Evolutionary conservation across 768 basidiomycete species (phyloP).

Genomic region (Saitozyma sp.): DNA sequence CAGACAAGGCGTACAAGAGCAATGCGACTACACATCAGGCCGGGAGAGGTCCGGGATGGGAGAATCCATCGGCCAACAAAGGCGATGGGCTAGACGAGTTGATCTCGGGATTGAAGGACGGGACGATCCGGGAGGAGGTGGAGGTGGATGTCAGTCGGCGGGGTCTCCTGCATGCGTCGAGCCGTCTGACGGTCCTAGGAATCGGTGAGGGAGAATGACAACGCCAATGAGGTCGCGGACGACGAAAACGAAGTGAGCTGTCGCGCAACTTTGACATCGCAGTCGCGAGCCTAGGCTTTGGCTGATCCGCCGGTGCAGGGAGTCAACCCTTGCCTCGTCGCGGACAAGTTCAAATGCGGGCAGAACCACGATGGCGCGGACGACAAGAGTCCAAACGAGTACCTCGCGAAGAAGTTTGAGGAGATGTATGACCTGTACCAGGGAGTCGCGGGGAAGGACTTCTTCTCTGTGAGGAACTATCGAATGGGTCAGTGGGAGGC

Average conservation of each 20-base stretch:
- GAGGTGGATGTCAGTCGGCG: constrained; percentile 7
- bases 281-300: too few relatives aligned
- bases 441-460: constrained; percentile 32
- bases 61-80: constrained; percentile 5
- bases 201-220: too few relatives aligned
- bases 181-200: too few relatives aligned
- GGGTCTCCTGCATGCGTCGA: too few relatives aligned
- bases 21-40: constrained; percentile 27
- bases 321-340: not conserved
- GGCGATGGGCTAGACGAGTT: constrained; percentile 46
- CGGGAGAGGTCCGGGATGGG: constrained; percentile 34
- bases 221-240: too few relatives aligned
- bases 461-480: constrained; percentile 35
- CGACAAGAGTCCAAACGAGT: constrained; percentile 35
- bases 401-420: constrained; percentile 42
- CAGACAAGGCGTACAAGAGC: not conserved
- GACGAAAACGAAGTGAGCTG: too few relatives aligned
- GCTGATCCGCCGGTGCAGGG: too few relatives aligned
- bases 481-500: constrained; percentile 21
- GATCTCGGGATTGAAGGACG: constrained; percentile 36
- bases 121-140: constrained; percentile 11
- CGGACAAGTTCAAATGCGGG: constrained; percentile 31
- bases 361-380: constrained; percentile 25
- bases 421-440: constrained; percentile 38
- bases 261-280: too few relatives aligned